These are phyloP conservation scores for Naganishia vaughanmartiniae DNA, from an alignment of 768 basidiomycete genomes.

Conservation along the genomic window DNA sequence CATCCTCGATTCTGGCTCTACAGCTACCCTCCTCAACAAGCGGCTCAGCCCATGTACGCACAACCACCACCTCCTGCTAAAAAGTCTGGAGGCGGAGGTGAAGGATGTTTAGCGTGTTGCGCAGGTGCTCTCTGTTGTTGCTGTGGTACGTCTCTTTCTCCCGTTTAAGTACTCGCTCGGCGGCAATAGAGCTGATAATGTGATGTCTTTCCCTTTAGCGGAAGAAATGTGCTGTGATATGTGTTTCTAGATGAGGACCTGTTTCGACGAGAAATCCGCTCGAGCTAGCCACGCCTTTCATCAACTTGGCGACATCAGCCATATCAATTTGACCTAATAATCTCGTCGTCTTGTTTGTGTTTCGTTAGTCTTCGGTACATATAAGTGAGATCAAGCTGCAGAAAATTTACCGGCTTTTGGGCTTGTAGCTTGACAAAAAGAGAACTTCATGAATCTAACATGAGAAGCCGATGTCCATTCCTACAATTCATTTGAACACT, in stretches of 20 bases:
- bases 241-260: slow-evolving; percentile 1
- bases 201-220: not conserved
- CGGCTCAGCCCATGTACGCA: not conserved
- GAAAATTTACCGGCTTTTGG: no score
- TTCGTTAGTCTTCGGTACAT: no score
- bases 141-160: not conserved
- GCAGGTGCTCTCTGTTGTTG: slow-evolving; percentile 8
- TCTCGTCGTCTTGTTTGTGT: no score
- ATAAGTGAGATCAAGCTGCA: no score
- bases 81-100: not conserved
- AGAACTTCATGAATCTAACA: no score
- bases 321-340: not conserved
- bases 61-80: not conserved
- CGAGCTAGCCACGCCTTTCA: not conserved
- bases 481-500: no score
- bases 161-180: not conserved
- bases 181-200: not conserved
- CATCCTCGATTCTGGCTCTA: not conserved
- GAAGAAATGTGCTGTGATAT: slow-evolving; percentile 14
- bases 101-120: slow-evolving; percentile 15
- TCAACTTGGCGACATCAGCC: not conserved
- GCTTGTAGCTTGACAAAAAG: no score
- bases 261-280: not conserved
- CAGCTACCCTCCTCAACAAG: slow-evolving; percentile 6
- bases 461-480: no score